Evolutionary conservation across 306 rosid species (phyloP).

Genomic region (Adenanthera pavonina): DNA sequence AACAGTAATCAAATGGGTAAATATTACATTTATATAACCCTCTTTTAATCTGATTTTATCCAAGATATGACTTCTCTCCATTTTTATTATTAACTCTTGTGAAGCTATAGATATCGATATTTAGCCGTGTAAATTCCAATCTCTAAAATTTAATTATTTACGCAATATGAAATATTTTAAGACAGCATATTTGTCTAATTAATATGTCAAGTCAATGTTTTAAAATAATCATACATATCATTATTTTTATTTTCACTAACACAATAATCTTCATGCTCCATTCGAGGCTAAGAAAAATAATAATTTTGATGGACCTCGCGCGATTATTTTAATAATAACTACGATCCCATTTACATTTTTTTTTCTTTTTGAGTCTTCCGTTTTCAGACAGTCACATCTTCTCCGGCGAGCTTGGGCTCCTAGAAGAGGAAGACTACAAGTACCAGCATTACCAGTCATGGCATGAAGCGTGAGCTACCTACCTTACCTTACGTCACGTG

Average conservation of each 20-base stretch:
- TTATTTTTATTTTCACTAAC: neutral
- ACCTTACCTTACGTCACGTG: constrained; percentile 72
- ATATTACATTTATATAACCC: no score
- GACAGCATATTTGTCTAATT: no score
- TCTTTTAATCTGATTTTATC: no score
- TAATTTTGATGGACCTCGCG: constrained; percentile 1
- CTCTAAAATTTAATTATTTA: no score
- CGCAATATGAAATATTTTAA: no score
- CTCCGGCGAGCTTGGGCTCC: neutral
- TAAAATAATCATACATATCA: neutral
- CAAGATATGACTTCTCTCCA: no score
- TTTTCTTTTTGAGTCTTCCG: neutral
- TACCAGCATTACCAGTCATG: neutral
- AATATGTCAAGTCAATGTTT: neutral
- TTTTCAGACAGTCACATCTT: neutral
- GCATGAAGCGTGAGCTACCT: constrained; percentile 51
- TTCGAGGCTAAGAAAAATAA: neutral
- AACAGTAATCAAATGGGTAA: no score
- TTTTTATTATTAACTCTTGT: no score
- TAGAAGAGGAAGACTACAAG: neutral
- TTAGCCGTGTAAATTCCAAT: no score
- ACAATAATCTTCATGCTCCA: neutral
- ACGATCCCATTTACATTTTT: no score
- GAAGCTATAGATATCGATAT: no score
- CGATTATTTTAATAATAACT: neutral